These are phyloP conservation scores for Microbotryum scabiosae DNA, from an alignment of 1,284 basidiomycete species.

Conservation along the genomic window DNA sequence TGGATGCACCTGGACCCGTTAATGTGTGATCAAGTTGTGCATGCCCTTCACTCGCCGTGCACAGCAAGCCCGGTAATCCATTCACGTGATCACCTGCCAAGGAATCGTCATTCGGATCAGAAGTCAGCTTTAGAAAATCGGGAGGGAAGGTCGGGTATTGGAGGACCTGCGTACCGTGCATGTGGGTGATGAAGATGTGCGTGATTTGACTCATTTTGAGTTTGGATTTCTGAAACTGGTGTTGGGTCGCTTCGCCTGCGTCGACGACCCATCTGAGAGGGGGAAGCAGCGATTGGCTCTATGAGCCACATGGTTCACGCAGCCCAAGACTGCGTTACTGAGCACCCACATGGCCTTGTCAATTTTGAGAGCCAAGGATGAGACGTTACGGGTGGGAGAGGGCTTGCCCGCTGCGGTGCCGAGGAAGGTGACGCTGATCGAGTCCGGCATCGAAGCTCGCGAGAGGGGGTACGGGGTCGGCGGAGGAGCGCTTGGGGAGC, in stretches of 20 bases:
- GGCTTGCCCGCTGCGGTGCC: conserved; percentile 32
- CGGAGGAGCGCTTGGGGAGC: not conserved
- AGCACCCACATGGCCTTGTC: conserved; percentile 22
- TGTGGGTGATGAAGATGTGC: conserved; percentile 79
- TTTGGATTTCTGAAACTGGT: conserved; percentile 56
- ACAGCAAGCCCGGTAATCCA: conserved; percentile 45
- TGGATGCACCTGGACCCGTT: no score
- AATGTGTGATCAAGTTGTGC: no score
- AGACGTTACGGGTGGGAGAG: conserved; percentile 27
- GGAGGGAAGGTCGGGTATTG: not conserved
- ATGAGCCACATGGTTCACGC: no score
- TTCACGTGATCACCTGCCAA: conserved; percentile 43
- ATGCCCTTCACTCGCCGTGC: conserved; percentile 24
- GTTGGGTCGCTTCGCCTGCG: conserved; percentile 78
- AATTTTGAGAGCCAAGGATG: conserved; percentile 25
- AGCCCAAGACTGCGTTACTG: no score
- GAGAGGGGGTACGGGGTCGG: not conserved
- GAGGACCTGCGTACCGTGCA: conserved; percentile 73
- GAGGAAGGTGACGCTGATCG: conserved; percentile 28
- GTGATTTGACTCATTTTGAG: conserved; percentile 53
- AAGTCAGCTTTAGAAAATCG: not conserved
- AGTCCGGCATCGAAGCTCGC: conserved; percentile 12
- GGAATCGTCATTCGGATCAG: not conserved
- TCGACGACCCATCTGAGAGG: conserved; percentile 56
- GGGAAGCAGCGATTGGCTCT: no score